Evolutionary conservation across 352 stramenopile species (phyloP).

Genomic region (Globisporangium orthogonon): DNA sequence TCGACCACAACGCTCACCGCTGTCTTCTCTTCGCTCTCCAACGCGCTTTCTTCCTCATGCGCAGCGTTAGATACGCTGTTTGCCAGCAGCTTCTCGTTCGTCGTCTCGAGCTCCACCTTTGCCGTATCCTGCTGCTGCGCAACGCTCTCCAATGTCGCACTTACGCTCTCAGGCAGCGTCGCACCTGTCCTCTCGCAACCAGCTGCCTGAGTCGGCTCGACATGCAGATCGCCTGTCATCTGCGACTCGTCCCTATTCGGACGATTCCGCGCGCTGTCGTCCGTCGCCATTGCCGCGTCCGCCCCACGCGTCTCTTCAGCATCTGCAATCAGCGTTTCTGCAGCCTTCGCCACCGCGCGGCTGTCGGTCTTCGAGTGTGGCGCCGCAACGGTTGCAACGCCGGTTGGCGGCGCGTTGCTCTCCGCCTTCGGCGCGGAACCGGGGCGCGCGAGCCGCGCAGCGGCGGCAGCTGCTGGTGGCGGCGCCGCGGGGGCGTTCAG

Average conservation of each 20-base stretch:
- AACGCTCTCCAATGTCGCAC: background rate
- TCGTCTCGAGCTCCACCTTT: background rate
- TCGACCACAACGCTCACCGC: background rate
- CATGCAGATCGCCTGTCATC: background rate
- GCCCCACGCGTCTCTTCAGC: too few species aligned
- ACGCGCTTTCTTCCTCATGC: background rate
- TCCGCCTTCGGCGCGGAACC: background rate
- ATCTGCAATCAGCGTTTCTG: background rate
- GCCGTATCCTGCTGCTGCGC: background rate
- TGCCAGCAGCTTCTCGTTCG: background rate
- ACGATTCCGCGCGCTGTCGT: background rate
- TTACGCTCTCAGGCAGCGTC: background rate
- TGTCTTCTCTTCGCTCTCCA: background rate
- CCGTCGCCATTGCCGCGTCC: too few species aligned
- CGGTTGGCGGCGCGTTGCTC: background rate
- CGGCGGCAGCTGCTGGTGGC: too few species aligned
- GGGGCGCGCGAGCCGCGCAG: background rate
- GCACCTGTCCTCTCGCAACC: background rate
- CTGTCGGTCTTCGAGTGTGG: background rate
- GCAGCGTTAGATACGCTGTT: too few species aligned
- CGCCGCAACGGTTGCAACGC: conserved; percentile 3
- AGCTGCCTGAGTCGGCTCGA: too few species aligned
- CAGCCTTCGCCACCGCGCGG: background rate
- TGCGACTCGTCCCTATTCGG: background rate
- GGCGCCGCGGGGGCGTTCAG: background rate